Percentiles rank a stretch among this genome's conserved stretches.
Evolutionary conservation across 2,329 filamentous ascomycete genomes (phyloP).

Genomic region (Xylariaceae sp.): DNA sequence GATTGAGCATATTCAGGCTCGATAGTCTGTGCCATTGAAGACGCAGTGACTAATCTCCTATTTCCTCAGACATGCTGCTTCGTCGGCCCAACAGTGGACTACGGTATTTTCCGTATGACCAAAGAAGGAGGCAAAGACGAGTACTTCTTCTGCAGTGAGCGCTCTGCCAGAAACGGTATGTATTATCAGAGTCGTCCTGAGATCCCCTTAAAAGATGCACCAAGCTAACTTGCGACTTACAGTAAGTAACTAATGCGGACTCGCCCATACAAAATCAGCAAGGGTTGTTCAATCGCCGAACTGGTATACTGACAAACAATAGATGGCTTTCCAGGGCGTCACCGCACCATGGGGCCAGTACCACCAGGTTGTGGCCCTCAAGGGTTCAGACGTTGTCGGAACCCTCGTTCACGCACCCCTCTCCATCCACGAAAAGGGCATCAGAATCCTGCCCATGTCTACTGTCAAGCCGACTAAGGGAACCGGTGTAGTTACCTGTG

Average conservation of each 20-base stretch:
- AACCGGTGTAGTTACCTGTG: constrained; percentile 91
- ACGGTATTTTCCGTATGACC: constrained; percentile 64
- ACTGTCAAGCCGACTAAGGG: constrained; percentile 88
- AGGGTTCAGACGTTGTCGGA: constrained; percentile 76
- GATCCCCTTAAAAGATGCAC: not conserved
- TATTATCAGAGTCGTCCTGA: no score
- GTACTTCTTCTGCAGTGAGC: constrained; percentile 77
- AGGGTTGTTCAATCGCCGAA: not conserved
- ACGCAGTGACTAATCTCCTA: not conserved
- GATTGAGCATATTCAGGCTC: no score
- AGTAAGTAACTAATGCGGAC: constrained; percentile 5
- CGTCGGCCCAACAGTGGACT: constrained; percentile 81
- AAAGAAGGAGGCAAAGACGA: constrained; percentile 56
- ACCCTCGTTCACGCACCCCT: constrained; percentile 87
- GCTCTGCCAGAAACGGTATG: constrained; percentile 70
- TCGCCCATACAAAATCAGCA: not conserved
- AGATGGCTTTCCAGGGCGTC: constrained; percentile 86
- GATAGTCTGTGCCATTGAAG: not conserved
- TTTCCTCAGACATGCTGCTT: constrained; percentile 69
- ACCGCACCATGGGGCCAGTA: constrained; percentile 52
- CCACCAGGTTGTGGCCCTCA: constrained; percentile 67
- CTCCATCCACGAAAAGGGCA: constrained; percentile 74
- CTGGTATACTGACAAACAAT: not conserved
- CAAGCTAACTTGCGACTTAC: constrained; percentile 1
- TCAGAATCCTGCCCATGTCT: constrained; percentile 93